These are phyloP conservation scores for Carex cristatella DNA, from an alignment of 176 grass and related monocot species.

Conservation along the genomic window DNA sequence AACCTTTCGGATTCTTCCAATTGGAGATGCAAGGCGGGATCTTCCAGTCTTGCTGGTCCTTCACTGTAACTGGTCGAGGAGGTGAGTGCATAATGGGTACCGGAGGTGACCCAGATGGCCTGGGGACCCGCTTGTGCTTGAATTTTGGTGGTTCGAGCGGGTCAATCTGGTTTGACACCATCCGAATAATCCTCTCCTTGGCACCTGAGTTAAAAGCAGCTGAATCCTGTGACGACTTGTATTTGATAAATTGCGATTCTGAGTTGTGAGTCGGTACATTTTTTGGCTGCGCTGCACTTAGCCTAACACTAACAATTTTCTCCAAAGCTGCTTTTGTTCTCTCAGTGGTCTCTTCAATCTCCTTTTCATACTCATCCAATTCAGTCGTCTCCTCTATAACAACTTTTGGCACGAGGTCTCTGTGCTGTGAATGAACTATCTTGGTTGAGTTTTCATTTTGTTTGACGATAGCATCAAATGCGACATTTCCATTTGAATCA, in stretches of 20 bases:
- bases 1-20: slow-evolving; percentile 98
- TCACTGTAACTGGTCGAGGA: slow-evolving; percentile 86
- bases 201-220: slow-evolving; percentile 94
- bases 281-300: slow-evolving; percentile 87
- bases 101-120: slow-evolving; percentile 67
- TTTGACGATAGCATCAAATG: slow-evolving; percentile 94
- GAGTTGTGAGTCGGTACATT: slow-evolving; percentile 76
- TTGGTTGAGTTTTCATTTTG: slow-evolving; percentile 89
- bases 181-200: slow-evolving; percentile 91
- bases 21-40: slow-evolving; percentile 98
- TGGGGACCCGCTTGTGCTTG: slow-evolving; percentile 93
- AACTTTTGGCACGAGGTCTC: slow-evolving; percentile 78
- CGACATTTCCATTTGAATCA: slow-evolving; percentile 69
- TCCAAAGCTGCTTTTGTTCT: slow-evolving; percentile 62
- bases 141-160: slow-evolving; percentile 95
- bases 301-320: slow-evolving; percentile 83
- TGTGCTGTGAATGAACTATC: slow-evolving; percentile 92
- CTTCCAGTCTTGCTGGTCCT: slow-evolving; percentile 99
- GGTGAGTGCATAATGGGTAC: slow-evolving; percentile 93
- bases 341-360: slow-evolving; percentile 71
- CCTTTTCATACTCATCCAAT: slow-evolving; percentile 63
- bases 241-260: slow-evolving; percentile 94
- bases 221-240: slow-evolving; percentile 90
- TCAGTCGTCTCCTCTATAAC: slow-evolving; percentile 31
- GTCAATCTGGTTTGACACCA: slow-evolving; percentile 68